Conservation (phyloP, 1,284 basidiomycete species). For the Caloboletus inedulis region DNA sequence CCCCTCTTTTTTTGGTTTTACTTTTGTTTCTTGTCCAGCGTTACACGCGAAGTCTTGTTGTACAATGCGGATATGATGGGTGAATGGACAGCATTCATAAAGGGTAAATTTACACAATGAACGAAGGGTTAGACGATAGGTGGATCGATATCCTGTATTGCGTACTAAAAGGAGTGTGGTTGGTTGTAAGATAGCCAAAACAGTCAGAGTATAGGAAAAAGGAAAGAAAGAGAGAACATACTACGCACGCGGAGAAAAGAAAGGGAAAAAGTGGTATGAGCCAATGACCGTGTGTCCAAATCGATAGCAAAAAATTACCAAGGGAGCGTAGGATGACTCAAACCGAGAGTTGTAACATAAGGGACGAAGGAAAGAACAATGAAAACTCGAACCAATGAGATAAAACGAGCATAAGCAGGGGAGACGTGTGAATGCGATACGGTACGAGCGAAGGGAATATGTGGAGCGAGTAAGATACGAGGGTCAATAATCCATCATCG, state of each 20-base stretch:
- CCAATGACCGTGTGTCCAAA: slow-evolving; percentile 17
- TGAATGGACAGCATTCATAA: slow-evolving; percentile 20
- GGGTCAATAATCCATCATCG: slow-evolving; percentile 11
- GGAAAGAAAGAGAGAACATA: slow-evolving; percentile 2
- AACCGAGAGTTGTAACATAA: slow-evolving; percentile 18
- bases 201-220: background rate
- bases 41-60: background rate
- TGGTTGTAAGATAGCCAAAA: slow-evolving; percentile 5
- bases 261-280: slow-evolving; percentile 7
- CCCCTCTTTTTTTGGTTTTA: background rate
- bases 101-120: slow-evolving; percentile 21
- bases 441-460: background rate
- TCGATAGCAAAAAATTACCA: slow-evolving; percentile 30
- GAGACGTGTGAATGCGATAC: background rate
- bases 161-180: slow-evolving; percentile 20
- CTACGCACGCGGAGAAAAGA: slow-evolving; percentile 11
- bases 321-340: slow-evolving; percentile 31
- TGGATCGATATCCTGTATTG: slow-evolving; percentile 19
- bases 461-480: background rate
- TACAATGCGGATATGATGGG: background rate
- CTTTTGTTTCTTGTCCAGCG: background rate
- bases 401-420: slow-evolving; percentile 9
- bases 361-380: background rate
- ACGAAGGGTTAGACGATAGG: slow-evolving; percentile 24
- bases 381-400: background rate